These are phyloP conservation scores for Citrus reticulata DNA, from an alignment of 345 rosid genomes.

Conservation along the genomic window DNA sequence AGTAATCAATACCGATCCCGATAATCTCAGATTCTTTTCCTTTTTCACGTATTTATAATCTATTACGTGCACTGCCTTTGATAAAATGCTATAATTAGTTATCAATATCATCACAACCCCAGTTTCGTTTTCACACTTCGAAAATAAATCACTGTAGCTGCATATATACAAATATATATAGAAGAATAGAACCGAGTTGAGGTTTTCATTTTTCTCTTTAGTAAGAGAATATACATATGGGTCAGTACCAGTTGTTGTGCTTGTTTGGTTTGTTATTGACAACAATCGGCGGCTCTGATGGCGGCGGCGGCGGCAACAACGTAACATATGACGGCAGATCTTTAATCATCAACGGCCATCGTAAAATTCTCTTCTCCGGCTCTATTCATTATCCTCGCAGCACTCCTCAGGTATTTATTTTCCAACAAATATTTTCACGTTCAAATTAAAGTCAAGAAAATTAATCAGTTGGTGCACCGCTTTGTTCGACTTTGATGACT, in stretches of 20 bases:
- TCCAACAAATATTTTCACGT: not conserved
- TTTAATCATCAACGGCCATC: constrained; percentile 32
- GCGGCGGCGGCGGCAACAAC: not conserved
- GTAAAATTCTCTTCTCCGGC: constrained; percentile 35
- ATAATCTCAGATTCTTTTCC: no score
- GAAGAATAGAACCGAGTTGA: no score
- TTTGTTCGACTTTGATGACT: not conserved
- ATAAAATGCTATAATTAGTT: no score
- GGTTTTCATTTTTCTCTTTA: no score
- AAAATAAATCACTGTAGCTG: no score
- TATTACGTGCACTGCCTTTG: no score
- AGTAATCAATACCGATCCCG: no score
- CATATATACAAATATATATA: no score
- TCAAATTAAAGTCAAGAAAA: not conserved
- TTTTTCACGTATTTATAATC: no score
- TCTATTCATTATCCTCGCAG: constrained; percentile 48
- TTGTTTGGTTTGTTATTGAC: not conserved
- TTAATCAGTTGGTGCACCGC: not conserved
- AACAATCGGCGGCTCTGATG: not conserved
- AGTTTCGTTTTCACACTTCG: no score
- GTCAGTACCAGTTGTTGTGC: not conserved
- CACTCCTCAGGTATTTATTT: constrained; percentile 33
- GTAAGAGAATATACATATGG: no score
- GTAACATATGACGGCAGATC: constrained; percentile 41
- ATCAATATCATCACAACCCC: no score